Percentiles rank a stretch among this genome's conserved stretches.
Evolutionary conservation across 164 flowering plant species (phyloP).

Genomic region (Chimonanthus praecox): DNA sequence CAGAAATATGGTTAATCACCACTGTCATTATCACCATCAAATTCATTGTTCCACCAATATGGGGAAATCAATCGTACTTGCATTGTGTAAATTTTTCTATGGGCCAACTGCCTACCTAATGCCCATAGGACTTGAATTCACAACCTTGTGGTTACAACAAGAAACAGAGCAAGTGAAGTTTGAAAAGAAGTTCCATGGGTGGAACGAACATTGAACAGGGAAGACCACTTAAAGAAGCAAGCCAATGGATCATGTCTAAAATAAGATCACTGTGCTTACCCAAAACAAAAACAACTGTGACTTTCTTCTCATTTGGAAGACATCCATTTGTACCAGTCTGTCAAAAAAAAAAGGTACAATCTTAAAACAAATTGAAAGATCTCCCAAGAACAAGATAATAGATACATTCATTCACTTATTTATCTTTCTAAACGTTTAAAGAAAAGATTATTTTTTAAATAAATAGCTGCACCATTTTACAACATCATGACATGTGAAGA

Average conservation of each 20-base stretch:
- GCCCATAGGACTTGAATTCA: no score
- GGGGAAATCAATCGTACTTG: no score
- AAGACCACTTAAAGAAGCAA: neutral
- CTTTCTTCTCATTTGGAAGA: slow-evolving; percentile 42
- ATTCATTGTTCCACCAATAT: no score
- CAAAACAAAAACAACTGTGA: slow-evolving; percentile 69
- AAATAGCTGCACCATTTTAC: no score
- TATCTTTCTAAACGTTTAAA: no score
- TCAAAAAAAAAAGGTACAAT: neutral
- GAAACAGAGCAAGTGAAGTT: neutral
- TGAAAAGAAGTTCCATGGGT: neutral
- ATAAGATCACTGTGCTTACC: slow-evolving; percentile 32
- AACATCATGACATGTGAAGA: no score
- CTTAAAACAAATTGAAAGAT: neutral
- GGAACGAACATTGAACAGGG: neutral
- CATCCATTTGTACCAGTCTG: slow-evolving; percentile 42
- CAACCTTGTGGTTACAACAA: no score
- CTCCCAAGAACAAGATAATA: neutral
- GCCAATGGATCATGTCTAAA: neutral
- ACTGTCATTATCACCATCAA: no score
- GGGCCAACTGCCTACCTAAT: no score
- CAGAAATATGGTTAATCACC: no score
- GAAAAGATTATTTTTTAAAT: no score
- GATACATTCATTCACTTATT: neutral
- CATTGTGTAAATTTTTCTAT: no score